Conservation (phyloP, 1,284 basidiomycete genomes). For the Sutorius eximius region DNA sequence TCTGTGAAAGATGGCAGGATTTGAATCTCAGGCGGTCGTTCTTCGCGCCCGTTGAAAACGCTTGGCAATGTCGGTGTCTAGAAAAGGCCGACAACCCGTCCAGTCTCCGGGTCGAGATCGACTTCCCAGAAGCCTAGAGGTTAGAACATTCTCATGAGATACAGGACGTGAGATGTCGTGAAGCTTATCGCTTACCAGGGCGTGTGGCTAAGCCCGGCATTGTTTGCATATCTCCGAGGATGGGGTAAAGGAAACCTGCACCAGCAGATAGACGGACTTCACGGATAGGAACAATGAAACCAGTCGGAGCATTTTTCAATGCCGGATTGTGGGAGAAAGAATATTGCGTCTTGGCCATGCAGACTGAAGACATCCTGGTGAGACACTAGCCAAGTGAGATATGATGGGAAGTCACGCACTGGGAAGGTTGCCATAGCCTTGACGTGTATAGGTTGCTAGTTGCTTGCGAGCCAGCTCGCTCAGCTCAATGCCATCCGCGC, state of each 20-base stretch:
- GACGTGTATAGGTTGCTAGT: constrained; percentile 88
- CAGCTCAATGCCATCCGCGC: constrained; percentile 85
- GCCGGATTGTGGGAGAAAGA: constrained; percentile 95
- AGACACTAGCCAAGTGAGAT: constrained; percentile 6
- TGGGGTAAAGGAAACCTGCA: constrained; percentile 94
- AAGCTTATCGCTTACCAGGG: constrained; percentile 56
- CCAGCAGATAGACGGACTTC: constrained; percentile 89
- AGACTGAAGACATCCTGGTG: constrained; percentile 51
- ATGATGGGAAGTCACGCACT: constrained; percentile 51
- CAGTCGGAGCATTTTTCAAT: constrained; percentile 85
- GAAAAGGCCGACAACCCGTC: constrained; percentile 74
- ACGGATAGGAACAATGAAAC: constrained; percentile 93
- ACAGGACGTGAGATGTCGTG: background rate
- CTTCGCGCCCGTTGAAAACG: constrained; percentile 35
- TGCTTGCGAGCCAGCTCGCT: constrained; percentile 84
- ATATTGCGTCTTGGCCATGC: constrained; percentile 99
- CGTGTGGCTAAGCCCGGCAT: constrained; percentile 97
- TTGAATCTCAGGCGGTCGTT: background rate
- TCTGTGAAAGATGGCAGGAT: constrained; percentile 17
- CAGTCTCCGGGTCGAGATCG: constrained; percentile 71
- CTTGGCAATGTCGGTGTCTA: constrained; percentile 35
- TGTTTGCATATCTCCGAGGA: constrained; percentile 94
- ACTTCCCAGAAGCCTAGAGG: constrained; percentile 79
- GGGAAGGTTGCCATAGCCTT: constrained; percentile 80
- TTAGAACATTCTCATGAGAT: constrained; percentile 17